Evolutionary conservation across 2,329 filamentous ascomycete species (phyloP), one percentile per base, ranked within the genome.

Genomic region (Venturia pyrina): DNA sequence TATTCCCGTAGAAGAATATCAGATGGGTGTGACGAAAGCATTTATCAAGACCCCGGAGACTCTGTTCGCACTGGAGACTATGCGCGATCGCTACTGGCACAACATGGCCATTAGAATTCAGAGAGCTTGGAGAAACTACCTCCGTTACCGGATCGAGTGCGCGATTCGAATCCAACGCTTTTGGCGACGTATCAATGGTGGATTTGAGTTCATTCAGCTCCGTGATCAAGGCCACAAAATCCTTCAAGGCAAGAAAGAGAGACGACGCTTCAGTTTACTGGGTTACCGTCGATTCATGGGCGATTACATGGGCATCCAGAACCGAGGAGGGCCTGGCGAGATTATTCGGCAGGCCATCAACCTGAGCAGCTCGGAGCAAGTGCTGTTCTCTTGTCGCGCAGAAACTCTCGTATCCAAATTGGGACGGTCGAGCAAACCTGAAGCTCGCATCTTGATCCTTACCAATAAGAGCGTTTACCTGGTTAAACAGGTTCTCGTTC

Each of bases 71-170:
- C 81, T 99, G 13, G 95, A 99, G 77, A 93, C 96, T 66, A 98
- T 99, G 93, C 87, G 95, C 74, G 95, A 99, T 75, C 85, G 91
- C 66, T 99, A 98, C 78, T 98, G 93, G 93, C 93, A 98, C 78
- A 99, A 98, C 78, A 98, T 99, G 95, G 95, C 95, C 3, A 96
- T 93, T 67, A 87, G 95, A 67, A 98, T 99, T 67, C 95, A 99
- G 79, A 86, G 95, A 70, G 95, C 96, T 73, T 99, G 95, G 95
- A 86, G 95, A 72, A 96, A 96, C 64, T 98, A 97, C 73, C 83
- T 98, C 50, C 88, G 93, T 5, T 98, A 98, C 77, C 87, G 95
- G 57, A 89, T 87, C 34, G 95, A 99, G 77, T 95, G 91, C 67
- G 95, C 95, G 7, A 96, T 89, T 17, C 87, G 95, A 43, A 98